Percentiles rank a stretch among this genome's conserved stretches.
Conservation (phyloP, 352 stramenopile genomes). For the Elongisporangium anandrum region DNA sequence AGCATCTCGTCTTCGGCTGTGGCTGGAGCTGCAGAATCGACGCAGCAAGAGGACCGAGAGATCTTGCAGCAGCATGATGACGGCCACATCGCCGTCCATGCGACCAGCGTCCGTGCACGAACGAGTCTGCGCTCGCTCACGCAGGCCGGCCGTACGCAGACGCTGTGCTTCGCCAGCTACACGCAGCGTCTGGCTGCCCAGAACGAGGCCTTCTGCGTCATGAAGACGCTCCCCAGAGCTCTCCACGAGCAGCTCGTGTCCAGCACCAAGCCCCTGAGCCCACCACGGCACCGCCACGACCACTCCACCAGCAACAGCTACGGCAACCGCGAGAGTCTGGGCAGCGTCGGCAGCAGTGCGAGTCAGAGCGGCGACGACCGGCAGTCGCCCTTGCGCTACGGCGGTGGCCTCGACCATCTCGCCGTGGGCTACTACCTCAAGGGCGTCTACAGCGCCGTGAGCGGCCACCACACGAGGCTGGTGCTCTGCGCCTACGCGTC, state of each 20-base stretch:
- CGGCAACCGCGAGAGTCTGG: not conserved
- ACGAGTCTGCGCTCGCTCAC: constrained; percentile 19
- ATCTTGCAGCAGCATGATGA: constrained; percentile 24
- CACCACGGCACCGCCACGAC: not conserved
- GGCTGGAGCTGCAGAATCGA: not conserved
- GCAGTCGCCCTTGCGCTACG: constrained; percentile 15
- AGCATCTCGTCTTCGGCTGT: not conserved
- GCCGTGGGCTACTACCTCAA: constrained; percentile 59
- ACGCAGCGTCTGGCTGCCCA: constrained; percentile 29
- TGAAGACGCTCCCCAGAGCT: constrained; percentile 52
- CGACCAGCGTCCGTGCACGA: constrained; percentile 26
- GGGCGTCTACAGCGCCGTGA: constrained; percentile 40
- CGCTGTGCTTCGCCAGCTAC: constrained; percentile 58
- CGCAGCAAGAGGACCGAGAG: constrained; percentile 11
- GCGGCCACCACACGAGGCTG: constrained; percentile 44
- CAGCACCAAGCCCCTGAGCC: constrained; percentile 5
- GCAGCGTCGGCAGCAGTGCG: not conserved
- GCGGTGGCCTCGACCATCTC: constrained; percentile 47
- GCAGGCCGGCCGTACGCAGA: constrained; percentile 31
- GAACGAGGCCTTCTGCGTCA: constrained; percentile 58
- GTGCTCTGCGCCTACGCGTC: constrained; percentile 54
- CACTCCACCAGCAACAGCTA: not conserved
- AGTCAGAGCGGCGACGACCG: constrained; percentile 1
- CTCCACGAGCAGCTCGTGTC: constrained; percentile 34
- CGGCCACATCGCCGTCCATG: constrained; percentile 33